Conservation (phyloP, 345 rosid species). For the Ricinus communis region DNA sequence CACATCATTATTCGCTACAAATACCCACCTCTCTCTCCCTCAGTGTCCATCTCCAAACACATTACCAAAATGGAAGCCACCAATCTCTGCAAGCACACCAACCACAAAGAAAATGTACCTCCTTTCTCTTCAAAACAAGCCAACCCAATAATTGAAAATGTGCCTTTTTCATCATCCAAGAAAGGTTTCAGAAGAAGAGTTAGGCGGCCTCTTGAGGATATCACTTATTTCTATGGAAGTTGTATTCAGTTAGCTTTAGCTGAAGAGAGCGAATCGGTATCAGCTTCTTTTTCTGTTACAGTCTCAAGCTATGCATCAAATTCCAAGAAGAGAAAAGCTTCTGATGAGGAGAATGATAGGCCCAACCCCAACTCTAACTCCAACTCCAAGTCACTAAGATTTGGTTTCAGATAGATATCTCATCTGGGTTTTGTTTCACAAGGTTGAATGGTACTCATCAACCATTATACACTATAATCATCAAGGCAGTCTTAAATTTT, state of each 20-base stretch:
- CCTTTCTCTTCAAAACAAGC: slow-evolving; percentile 13
- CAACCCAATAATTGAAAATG: slow-evolving; percentile 2
- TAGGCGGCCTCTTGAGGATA: slow-evolving; percentile 27
- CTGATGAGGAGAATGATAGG: slow-evolving; percentile 3
- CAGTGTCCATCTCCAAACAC: too few species aligned
- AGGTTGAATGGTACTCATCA: too few species aligned
- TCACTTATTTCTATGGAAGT: slow-evolving; percentile 13
- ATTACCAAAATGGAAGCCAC: neutral
- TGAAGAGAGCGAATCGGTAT: slow-evolving; percentile 1
- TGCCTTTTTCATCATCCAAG: neutral
- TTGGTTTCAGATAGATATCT: slow-evolving; percentile 23
- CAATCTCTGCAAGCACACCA: neutral
- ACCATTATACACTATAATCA: too few species aligned
- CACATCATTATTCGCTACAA: neutral
- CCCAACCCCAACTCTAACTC: neutral
- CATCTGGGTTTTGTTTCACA: too few species aligned
- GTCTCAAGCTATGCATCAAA: slow-evolving; percentile 2
- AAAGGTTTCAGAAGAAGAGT: slow-evolving; percentile 22
- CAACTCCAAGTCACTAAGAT: slow-evolving; percentile 16
- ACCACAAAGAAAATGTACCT: slow-evolving; percentile 22
- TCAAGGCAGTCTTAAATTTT: too few species aligned
- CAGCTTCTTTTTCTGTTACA: neutral
- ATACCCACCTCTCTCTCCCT: neutral
- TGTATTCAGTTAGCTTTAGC: slow-evolving; percentile 5
- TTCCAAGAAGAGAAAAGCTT: slow-evolving; percentile 24